Evolutionary conservation across 257 asterid genomes (phyloP).

Genomic region (Fraxinus anomala): DNA sequence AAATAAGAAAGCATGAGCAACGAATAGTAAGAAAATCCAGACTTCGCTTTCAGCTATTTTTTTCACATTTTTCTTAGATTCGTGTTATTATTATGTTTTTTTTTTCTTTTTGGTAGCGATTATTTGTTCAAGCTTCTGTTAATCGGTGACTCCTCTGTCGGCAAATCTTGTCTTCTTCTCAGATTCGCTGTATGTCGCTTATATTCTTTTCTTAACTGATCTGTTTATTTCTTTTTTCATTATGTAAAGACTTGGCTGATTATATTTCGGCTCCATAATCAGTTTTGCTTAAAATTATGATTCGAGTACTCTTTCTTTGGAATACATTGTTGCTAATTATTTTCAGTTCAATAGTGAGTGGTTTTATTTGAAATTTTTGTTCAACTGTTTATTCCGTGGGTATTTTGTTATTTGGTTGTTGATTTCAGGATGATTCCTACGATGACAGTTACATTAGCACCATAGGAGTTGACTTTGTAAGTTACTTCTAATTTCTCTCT

Average conservation of each 20-base stretch:
- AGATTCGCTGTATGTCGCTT: conserved; percentile 3
- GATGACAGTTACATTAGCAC: conserved; percentile 99
- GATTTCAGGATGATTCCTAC: conserved; percentile 87
- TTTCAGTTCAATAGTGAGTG: not conserved
- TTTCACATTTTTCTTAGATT: not conserved
- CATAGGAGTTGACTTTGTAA: conserved; percentile 96
- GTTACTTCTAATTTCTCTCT: conserved; percentile 20
- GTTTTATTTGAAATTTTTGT: not conserved
- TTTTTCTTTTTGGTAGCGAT: not conserved
- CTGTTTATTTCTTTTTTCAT: not conserved
- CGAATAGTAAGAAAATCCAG: not conserved
- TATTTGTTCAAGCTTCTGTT: conserved; percentile 6
- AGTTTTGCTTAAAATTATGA: not conserved
- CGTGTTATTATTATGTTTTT: not conserved
- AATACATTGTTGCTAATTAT: not conserved
- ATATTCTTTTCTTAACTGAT: not conserved
- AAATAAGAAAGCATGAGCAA: not conserved
- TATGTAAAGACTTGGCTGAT: not conserved
- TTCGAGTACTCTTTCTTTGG: too few relatives aligned
- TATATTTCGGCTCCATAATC: not conserved
- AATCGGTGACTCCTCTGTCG: conserved; percentile 10
- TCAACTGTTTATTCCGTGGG: not conserved
- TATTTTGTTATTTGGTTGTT: conserved; percentile 19
- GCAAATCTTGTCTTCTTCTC: conserved; percentile 8
- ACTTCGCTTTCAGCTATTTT: not conserved